phyloP scores from a whole-genome alignment of 306 rosid genomes.

The Trichosanthes truncata region DNA sequence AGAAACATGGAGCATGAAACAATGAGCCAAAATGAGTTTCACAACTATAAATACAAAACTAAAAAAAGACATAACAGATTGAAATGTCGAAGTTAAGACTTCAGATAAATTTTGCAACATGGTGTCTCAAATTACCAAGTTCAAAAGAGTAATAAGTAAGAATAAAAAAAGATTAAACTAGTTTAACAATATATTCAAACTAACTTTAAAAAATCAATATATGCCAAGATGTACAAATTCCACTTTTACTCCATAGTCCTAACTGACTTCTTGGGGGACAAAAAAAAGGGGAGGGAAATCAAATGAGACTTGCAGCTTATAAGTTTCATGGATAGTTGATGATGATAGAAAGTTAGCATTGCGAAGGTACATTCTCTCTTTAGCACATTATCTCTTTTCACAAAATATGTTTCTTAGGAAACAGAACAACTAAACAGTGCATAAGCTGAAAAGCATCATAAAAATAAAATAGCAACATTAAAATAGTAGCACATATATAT shows the following conservation, averaged over 20 bases:
- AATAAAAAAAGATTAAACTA: background rate
- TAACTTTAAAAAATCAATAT: background rate
- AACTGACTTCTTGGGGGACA: background rate
- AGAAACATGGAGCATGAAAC: background rate
- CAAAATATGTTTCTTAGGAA: background rate
- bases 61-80: background rate
- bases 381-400: background rate
- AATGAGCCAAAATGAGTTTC: conserved; percentile 1
- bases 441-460: background rate
- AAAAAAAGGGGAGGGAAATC: background rate
- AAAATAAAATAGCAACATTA: background rate
- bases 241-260: background rate
- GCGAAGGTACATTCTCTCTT: background rate
- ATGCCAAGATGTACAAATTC: background rate
- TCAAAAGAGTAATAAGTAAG: background rate
- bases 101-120: background rate
- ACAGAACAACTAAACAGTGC: background rate
- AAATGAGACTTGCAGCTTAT: background rate
- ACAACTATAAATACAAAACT: background rate
- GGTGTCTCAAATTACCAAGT: background rate
- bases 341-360: background rate
- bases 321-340: background rate
- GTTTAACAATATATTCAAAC: background rate
- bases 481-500: background rate
- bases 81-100: background rate